phyloP scores from a whole-genome alignment of 768 basidiomycete species.

The Hygrophorus pudorinus region DNA sequence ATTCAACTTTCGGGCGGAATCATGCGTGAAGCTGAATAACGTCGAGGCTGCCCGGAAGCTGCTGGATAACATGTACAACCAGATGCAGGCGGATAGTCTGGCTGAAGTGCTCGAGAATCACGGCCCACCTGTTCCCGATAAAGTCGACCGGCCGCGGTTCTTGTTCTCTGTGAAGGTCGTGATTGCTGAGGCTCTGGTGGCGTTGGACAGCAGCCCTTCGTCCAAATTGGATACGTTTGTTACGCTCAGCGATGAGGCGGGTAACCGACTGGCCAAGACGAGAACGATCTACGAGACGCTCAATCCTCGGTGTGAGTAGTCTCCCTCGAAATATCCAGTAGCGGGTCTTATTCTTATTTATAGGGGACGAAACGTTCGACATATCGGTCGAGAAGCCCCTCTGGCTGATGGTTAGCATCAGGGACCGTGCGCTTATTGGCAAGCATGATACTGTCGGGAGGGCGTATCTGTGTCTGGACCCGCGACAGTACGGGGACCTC shows the following conservation, averaged over 20 bases:
- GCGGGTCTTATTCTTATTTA: slow-evolving; percentile 8
- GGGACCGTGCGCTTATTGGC: slow-evolving; percentile 82
- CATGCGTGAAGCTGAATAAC: slow-evolving; percentile 97
- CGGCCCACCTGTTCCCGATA: slow-evolving; percentile 64
- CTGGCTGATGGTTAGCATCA: slow-evolving; percentile 94
- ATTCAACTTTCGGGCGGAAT: slow-evolving; percentile 89
- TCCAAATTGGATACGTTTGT: slow-evolving; percentile 87
- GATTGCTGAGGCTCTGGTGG: slow-evolving; percentile 80
- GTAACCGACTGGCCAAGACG: slow-evolving; percentile 86
- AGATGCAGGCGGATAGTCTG: slow-evolving; percentile 84
- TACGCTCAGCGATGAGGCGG: slow-evolving; percentile 88
- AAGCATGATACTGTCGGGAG: slow-evolving; percentile 91
- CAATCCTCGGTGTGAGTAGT: slow-evolving; percentile 75
- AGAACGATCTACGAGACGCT: slow-evolving; percentile 89
- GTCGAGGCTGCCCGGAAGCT: slow-evolving; percentile 85
- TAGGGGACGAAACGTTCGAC: slow-evolving; percentile 97
- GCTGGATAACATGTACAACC: slow-evolving; percentile 89
- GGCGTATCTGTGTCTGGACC: slow-evolving; percentile 88
- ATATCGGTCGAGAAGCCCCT: slow-evolving; percentile 87
- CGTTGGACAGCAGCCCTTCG: slow-evolving; percentile 66
- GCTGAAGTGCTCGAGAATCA: slow-evolving; percentile 47
- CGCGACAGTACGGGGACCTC: slow-evolving; percentile 78
- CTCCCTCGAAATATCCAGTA: not conserved
- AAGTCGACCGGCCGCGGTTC: slow-evolving; percentile 56
- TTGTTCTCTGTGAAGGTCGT: slow-evolving; percentile 92